Base-by-base conservation (phyloP, 805 yeast genomes). In the Cephaloascus fragrans region DNA sequence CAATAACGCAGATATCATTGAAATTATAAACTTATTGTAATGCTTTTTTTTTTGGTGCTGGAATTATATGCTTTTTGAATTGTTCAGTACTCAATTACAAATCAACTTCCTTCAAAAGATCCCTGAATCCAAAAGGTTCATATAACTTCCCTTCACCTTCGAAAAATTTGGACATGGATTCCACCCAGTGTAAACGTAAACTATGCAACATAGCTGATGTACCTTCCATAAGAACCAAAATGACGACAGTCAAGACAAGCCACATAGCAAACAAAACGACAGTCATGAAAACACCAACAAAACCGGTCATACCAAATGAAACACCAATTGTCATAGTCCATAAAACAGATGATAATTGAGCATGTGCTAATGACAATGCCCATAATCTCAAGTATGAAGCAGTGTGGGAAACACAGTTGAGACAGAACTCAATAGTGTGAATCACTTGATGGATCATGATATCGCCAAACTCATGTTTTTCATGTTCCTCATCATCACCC, bases 201-300 rank as follows among this genome's bases (percentile, higher is more conserved):
- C 84, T 74, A 55, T 82, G 89, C 51, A 82, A 64, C 89, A 82
- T 82, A 17, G 88, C 88, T n/a, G 86, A 79, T 0, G 88, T 82
- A 41, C 89, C 89, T 60, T 82, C 89, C 89, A 82, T 82, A 37
- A 79, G 65, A 36, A 82, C 88, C 53, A 82, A 62, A 33, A 82
- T 77, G 47, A 77, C 70, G 31, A 78, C 80, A 0, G 88, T 80
- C 47, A 82, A 64, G 4, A 73, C 70, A 56, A 82, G 81, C 89
- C 89, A 82, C 76, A 81, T 72, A 23, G 77, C 83, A 61, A 81
- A 82, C 39, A 82, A 57, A 19, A 74, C 55, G 16, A 80, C 77
- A 2, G 79, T 72, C 71, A 71, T 71, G 32, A 75, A 41, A 4
- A 77, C 73, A 6, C 86, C 86, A 16, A 56, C 46, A 19, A 64